phyloP scores from a whole-genome alignment of 768 basidiomycete genomes.

The Lactarius vividus region DNA sequence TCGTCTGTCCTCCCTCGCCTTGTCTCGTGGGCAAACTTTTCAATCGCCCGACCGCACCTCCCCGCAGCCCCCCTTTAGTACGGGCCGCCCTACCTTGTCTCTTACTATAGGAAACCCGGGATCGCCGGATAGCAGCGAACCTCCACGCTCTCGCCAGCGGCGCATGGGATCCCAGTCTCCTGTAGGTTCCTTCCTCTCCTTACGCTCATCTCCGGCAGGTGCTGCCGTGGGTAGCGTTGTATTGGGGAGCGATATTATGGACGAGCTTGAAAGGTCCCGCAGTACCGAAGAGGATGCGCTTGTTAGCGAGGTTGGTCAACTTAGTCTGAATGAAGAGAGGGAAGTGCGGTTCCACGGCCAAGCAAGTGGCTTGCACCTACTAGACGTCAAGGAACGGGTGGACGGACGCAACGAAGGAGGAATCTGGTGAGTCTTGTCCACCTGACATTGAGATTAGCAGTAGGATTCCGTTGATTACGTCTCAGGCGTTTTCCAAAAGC shows the following conservation, averaged over 20 bases:
- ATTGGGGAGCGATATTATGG: slow-evolving; percentile 15
- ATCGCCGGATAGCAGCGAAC: slow-evolving; percentile 15
- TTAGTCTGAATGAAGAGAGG: slow-evolving; percentile 83
- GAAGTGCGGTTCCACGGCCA: slow-evolving; percentile 87
- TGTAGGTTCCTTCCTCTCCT: slow-evolving; percentile 16
- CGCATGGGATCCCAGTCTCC: slow-evolving; percentile 18
- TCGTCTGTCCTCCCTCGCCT: slow-evolving; percentile 33
- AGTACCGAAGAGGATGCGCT: slow-evolving; percentile 44
- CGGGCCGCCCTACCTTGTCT: slow-evolving; percentile 19
- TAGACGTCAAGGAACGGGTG: slow-evolving; percentile 56
- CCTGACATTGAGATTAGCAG: slow-evolving; percentile 13
- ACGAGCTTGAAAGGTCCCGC: slow-evolving; percentile 29
- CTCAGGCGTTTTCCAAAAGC: slow-evolving; percentile 79
- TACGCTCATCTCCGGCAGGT: slow-evolving; percentile 20
- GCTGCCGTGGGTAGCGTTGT: slow-evolving; percentile 11
- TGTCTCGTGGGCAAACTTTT: slow-evolving; percentile 30
- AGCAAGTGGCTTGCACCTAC: slow-evolving; percentile 73
- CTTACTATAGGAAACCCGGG: slow-evolving; percentile 11
- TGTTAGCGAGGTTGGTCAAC: slow-evolving; percentile 75
- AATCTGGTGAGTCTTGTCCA: slow-evolving; percentile 53
- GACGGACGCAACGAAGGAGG: slow-evolving; percentile 73
- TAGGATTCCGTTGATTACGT: slow-evolving; percentile 28
- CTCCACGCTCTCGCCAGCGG: slow-evolving; percentile 23
- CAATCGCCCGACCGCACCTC: slow-evolving; percentile 27
- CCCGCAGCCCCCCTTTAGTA: slow-evolving; percentile 3